Percentiles rank a stretch among this genome's conserved stretches.
Conservation (phyloP, 352 stramenopile species). For the Phytophthora agathidicida region DNA sequence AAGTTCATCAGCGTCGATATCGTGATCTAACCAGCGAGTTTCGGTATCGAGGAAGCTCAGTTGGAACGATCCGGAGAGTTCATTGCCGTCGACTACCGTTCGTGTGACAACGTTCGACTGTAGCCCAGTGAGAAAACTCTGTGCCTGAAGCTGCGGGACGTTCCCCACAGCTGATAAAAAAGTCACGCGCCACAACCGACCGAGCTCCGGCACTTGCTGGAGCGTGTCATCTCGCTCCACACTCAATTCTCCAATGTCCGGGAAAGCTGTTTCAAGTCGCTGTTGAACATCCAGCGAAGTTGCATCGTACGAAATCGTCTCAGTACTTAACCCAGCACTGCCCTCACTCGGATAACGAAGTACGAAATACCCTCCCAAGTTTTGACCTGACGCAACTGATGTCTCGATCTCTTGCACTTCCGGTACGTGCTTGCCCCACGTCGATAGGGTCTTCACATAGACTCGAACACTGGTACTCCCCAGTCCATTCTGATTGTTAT, state of each 20-base stretch:
- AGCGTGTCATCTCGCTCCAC: conserved; percentile 59
- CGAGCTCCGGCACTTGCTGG: conserved; percentile 68
- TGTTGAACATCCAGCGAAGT: conserved; percentile 61
- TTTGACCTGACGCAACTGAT: conserved; percentile 79
- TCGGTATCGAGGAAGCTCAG: conserved; percentile 71
- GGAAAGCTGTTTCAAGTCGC: conserved; percentile 59
- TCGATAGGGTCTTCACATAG: conserved; percentile 93
- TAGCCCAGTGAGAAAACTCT: conserved; percentile 78
- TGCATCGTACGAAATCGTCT: conserved; percentile 80
- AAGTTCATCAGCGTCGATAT: conserved; percentile 74
- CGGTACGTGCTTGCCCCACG: conserved; percentile 76
- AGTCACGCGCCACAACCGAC: conserved; percentile 89
- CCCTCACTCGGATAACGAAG: conserved; percentile 37
- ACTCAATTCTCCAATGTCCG: conserved; percentile 50
- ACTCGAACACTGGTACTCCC: conserved; percentile 91
- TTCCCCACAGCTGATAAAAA: conserved; percentile 89
- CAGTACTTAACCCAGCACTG: conserved; percentile 23
- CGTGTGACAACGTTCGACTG: conserved; percentile 71
- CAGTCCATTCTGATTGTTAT: conserved; percentile 95
- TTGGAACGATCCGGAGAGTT: conserved; percentile 86
- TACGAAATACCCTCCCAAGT: conserved; percentile 83
- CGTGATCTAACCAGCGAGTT: conserved; percentile 69
- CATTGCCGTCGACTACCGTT: conserved; percentile 85
- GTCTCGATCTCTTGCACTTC: conserved; percentile 94
- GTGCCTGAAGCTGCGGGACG: conserved; percentile 70